Conservation (phyloP, 2,329 filamentous ascomycete species). For the Hypoxylon sp. region DNA sequence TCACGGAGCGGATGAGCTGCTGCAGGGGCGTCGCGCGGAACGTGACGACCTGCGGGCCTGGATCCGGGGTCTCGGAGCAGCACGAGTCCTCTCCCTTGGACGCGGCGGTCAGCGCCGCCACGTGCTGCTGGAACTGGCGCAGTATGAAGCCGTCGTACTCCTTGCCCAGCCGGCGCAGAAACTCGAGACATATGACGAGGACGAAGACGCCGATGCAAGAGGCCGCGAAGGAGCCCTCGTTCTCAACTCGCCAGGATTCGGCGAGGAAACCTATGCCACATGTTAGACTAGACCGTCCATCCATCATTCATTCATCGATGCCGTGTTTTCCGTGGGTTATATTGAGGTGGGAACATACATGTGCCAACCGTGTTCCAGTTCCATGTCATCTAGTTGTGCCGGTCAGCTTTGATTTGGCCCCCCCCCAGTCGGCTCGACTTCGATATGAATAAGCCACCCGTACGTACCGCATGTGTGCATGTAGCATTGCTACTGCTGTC, state of each 20-base stretch:
- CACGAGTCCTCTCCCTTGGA: constrained; percentile 26
- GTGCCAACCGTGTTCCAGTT: constrained; percentile 55
- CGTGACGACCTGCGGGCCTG: constrained; percentile 40
- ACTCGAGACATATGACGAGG: constrained; percentile 52
- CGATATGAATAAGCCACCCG: constrained; percentile 13
- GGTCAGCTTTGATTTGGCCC: constrained; percentile 21
- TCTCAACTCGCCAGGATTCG: constrained; percentile 52
- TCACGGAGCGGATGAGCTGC: constrained; percentile 51
- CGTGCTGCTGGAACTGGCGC: constrained; percentile 50
- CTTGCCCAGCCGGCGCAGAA: constrained; percentile 52
- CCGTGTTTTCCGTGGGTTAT: neutral
- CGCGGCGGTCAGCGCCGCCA: constrained; percentile 40
- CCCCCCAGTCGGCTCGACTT: constrained; percentile 15
- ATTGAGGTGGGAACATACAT: constrained; percentile 41
- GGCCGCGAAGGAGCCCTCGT: constrained; percentile 53
- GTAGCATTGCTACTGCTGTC: constrained; percentile 16
- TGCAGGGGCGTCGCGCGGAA: constrained; percentile 53
- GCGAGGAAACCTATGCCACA: constrained; percentile 49
- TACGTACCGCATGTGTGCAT: constrained; percentile 23
- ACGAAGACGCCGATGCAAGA: constrained; percentile 55
- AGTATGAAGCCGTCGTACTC: constrained; percentile 54
- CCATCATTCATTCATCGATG: neutral
- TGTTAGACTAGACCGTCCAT: too few species aligned
- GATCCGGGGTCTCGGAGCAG: constrained; percentile 24
- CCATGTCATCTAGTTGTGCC: constrained; percentile 54